A percentile compares a stretch with the other conserved stretches of the same genome.
These are phyloP conservation scores for Puccinia hordei DNA, from an alignment of 1,284 basidiomycete genomes.

Conservation along the genomic window DNA sequence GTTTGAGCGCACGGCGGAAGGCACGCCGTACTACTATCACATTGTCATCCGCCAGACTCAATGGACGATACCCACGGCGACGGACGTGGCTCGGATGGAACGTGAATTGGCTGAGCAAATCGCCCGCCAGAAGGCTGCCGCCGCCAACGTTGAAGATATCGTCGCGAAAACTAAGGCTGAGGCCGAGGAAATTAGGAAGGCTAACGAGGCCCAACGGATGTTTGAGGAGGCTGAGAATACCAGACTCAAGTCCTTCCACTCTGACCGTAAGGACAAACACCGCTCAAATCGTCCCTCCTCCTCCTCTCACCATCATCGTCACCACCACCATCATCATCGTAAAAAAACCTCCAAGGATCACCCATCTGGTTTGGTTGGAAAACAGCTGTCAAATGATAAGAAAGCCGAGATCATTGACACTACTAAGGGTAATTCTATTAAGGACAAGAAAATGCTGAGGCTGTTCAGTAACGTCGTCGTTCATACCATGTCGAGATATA, in stretches of 20 bases:
- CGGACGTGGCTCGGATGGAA: constrained; percentile 19
- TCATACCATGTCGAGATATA: constrained; percentile 84
- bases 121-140: constrained; percentile 43
- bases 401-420: constrained; percentile 56
- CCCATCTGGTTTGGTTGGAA: constrained; percentile 58
- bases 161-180: constrained; percentile 62
- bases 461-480: constrained; percentile 88
- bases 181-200: constrained; percentile 60
- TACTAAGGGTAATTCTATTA: constrained; percentile 67
- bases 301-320: too few relatives aligned
- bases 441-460: constrained; percentile 80
- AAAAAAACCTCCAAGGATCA: constrained; percentile 56
- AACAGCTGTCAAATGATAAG: not conserved
- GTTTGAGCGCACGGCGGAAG: constrained; percentile 33
- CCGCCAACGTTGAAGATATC: constrained; percentile 53
- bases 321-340: constrained; percentile 55
- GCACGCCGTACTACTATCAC: constrained; percentile 52
- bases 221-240: constrained; percentile 57
- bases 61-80: constrained; percentile 46
- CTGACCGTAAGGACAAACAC: constrained; percentile 52
- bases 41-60: constrained; percentile 44
- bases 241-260: constrained; percentile 23
- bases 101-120: not conserved
- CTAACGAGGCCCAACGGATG: constrained; percentile 55
- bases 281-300: constrained; percentile 26